Conservation (phyloP, 202 grass and related monocot species). For the Sporobolus alterniflorus region DNA sequence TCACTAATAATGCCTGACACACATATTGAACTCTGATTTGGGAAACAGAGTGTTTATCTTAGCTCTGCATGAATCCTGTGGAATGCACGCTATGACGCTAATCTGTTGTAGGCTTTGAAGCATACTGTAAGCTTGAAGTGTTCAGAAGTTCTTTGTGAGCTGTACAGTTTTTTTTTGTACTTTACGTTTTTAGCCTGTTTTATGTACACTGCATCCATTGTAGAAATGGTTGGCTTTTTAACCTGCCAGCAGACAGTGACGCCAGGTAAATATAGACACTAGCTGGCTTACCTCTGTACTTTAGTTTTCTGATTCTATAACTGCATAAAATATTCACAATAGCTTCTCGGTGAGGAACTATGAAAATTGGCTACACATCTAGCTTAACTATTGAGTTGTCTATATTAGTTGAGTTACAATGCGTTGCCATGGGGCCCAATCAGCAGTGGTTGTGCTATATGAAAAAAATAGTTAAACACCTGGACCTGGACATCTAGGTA, state of each 20-base stretch:
- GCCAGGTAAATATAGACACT: slow-evolving; percentile 11
- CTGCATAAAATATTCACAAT: neutral
- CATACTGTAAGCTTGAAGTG: neutral
- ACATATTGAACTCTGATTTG: neutral
- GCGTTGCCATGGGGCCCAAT: neutral
- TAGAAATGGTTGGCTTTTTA: neutral
- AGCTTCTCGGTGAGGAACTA: neutral
- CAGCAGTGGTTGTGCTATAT: neutral
- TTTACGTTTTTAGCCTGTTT: neutral
- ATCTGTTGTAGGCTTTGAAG: slow-evolving; percentile 11
- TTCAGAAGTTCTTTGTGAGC: neutral
- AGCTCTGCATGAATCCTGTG: neutral
- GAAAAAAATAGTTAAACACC: neutral
- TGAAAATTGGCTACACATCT: neutral
- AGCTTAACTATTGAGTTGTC: neutral
- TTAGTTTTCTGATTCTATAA: neutral
- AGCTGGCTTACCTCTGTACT: neutral
- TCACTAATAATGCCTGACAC: neutral
- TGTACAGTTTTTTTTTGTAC: neutral
- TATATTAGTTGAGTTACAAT: neutral
- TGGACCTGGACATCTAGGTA: neutral
- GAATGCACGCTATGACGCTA: neutral
- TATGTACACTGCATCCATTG: neutral
- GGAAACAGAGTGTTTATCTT: neutral
- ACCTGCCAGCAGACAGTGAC: neutral